Evolutionary conservation across 208 protist genomes (phyloP).

Genomic region (Leishmania arabica): DNA sequence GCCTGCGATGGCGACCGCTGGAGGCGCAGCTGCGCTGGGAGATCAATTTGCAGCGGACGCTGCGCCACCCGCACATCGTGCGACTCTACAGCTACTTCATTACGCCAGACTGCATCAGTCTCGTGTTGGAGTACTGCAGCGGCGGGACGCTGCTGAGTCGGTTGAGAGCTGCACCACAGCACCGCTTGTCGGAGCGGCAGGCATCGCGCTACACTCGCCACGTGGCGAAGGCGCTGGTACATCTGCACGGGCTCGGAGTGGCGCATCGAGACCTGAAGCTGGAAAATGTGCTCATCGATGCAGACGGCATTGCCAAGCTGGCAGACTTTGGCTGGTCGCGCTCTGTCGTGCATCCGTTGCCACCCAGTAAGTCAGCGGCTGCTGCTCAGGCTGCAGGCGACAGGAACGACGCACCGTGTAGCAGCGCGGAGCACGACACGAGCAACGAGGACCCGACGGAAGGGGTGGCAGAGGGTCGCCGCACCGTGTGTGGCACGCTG

Average conservation of each 20-base stretch:
- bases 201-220: conserved; percentile 71
- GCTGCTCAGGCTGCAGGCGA: background rate
- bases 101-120: conserved; percentile 42
- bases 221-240: conserved; percentile 60
- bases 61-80: conserved; percentile 85
- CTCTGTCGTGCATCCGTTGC: conserved; percentile 22
- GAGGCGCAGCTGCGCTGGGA: conserved; percentile 74
- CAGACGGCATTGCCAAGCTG: conserved; percentile 93
- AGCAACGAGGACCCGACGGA: background rate
- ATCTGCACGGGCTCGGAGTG: conserved; percentile 76
- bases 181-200: conserved; percentile 41
- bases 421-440: background rate
- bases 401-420: background rate
- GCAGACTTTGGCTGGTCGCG: conserved; percentile 99
- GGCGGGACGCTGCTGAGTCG: conserved; percentile 61
- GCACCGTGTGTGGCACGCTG: conserved; percentile 96
- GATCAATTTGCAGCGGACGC: conserved; percentile 82
- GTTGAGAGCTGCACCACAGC: conserved; percentile 30
- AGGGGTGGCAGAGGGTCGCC: conserved; percentile 13
- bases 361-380: background rate
- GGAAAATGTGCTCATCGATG: conserved; percentile 88
- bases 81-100: conserved; percentile 85
- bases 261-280: conserved; percentile 92
- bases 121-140: conserved; percentile 79
- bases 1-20: conserved; percentile 32